Conservation (phyloP, 306 rosid species). For the Purshia tridentata region DNA sequence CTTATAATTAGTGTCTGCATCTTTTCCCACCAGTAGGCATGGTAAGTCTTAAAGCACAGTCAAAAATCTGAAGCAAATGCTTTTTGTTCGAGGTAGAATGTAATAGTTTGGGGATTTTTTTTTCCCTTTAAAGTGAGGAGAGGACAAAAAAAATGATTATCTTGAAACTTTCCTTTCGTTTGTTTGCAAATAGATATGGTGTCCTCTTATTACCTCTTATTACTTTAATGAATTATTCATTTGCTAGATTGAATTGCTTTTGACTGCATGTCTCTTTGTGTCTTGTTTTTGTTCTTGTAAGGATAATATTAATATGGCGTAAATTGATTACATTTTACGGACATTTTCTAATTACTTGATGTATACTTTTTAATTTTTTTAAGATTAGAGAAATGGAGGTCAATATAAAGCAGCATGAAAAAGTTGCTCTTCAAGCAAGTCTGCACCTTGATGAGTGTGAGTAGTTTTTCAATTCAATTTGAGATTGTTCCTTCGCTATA, state of each 20-base stretch:
- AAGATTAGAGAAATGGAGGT: constrained; percentile 83
- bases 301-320: not conserved
- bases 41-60: not conserved
- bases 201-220: not conserved
- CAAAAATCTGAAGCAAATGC: not conserved
- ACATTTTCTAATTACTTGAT: constrained; percentile 16
- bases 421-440: constrained; percentile 65
- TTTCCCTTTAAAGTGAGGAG: not conserved
- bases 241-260: not conserved
- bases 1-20: not conserved
- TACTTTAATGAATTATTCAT: not conserved
- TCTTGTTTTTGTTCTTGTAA: not conserved
- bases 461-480: constrained; percentile 26
- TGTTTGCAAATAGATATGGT: not conserved
- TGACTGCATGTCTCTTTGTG: not conserved
- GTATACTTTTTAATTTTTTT: constrained; percentile 26
- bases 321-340: not conserved
- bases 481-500: not conserved
- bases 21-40: not conserved
- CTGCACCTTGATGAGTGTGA: constrained; percentile 57
- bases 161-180: not conserved
- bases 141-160: not conserved
- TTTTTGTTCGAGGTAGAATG: not conserved
- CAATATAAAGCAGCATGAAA: constrained; percentile 73
- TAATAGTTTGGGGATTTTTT: not conserved